Evolutionary conservation across 2,329 filamentous ascomycete species (phyloP).

Genomic region (Nigrospora osmanthi): DNA sequence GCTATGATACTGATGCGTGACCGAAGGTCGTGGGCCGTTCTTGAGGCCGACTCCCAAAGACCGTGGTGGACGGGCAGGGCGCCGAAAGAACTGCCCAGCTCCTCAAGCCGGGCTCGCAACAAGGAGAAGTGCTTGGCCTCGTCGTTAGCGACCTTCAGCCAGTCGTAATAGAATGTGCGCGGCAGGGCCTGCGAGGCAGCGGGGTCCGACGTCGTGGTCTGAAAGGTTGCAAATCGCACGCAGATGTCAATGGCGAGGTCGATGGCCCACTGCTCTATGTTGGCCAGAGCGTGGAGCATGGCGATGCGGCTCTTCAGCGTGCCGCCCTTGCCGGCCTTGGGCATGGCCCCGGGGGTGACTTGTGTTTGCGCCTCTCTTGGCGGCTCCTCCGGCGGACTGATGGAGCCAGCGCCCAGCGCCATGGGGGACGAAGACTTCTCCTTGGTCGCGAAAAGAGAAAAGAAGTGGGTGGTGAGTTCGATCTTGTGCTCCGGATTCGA

Average conservation of each 20-base stretch:
- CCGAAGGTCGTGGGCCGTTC: slow-evolving; percentile 33
- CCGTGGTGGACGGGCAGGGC: slow-evolving; percentile 36
- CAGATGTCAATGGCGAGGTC: slow-evolving; percentile 39
- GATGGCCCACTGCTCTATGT: slow-evolving; percentile 40
- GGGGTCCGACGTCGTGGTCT: slow-evolving; percentile 17
- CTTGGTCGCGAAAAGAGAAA: slow-evolving; percentile 27
- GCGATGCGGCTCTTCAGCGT: slow-evolving; percentile 33
- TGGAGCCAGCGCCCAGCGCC: slow-evolving; percentile 28
- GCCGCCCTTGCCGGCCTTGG: slow-evolving; percentile 30
- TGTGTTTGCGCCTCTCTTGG: slow-evolving; percentile 29
- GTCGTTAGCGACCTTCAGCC: slow-evolving; percentile 38
- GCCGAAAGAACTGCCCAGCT: slow-evolving; percentile 34
- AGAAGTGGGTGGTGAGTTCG: slow-evolving; percentile 34
- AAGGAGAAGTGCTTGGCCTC: slow-evolving; percentile 40
- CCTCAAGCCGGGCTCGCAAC: slow-evolving; percentile 33
- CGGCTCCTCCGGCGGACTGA: slow-evolving; percentile 28
- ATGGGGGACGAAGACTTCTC: slow-evolving; percentile 30
- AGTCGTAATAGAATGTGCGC: slow-evolving; percentile 37
- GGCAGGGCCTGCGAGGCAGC: slow-evolving; percentile 22
- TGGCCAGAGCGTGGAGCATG: slow-evolving; percentile 38
- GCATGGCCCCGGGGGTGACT: slow-evolving; percentile 30
- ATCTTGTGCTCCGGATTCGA: slow-evolving; percentile 37
- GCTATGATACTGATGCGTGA: slow-evolving; percentile 37
- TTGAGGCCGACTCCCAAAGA: slow-evolving; percentile 33
- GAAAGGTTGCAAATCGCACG: slow-evolving; percentile 34